Conservation (phyloP, 192 early-diverging fungal species). For the Haplosporangium gracile region DNA sequence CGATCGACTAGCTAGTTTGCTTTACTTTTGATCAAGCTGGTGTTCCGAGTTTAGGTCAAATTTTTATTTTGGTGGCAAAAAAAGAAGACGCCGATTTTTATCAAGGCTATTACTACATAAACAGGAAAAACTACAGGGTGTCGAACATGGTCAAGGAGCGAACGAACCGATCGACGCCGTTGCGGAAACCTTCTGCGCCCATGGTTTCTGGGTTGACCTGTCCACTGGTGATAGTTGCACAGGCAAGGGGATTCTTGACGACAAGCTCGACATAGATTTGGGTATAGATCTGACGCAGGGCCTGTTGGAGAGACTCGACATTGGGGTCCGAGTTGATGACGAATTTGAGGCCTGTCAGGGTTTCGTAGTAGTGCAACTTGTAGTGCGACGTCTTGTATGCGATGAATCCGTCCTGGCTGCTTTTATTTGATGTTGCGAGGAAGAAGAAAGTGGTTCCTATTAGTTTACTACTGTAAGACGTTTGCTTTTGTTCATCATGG, state of each 20-base stretch:
- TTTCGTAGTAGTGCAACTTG: constrained; percentile 93
- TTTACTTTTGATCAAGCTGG: too few relatives aligned
- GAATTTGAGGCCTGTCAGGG: constrained; percentile 89
- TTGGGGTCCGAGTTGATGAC: constrained; percentile 87
- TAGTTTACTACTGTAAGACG: background rate
- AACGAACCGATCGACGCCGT: constrained; percentile 67
- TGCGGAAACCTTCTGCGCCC: constrained; percentile 67
- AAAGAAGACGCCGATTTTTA: background rate
- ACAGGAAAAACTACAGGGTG: constrained; percentile 20
- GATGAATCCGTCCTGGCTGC: constrained; percentile 75
- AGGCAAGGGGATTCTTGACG: constrained; percentile 86
- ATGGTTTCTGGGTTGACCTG: constrained; percentile 63
- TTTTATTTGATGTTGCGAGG: background rate
- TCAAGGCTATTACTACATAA: background rate
- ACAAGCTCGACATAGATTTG: constrained; percentile 96
- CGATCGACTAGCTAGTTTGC: too few relatives aligned
- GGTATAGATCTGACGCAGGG: constrained; percentile 84
- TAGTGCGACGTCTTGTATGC: constrained; percentile 87
- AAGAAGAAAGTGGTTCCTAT: background rate
- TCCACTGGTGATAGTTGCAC: constrained; percentile 9
- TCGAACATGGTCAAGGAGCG: constrained; percentile 66
- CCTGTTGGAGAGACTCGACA: constrained; percentile 74
- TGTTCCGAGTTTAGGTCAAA: too few relatives aligned
- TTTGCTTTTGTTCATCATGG: background rate
- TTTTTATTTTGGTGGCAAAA: background rate